phyloP scores from a whole-genome alignment of 768 basidiomycete genomes.

The Tricholoma matsutake region DNA sequence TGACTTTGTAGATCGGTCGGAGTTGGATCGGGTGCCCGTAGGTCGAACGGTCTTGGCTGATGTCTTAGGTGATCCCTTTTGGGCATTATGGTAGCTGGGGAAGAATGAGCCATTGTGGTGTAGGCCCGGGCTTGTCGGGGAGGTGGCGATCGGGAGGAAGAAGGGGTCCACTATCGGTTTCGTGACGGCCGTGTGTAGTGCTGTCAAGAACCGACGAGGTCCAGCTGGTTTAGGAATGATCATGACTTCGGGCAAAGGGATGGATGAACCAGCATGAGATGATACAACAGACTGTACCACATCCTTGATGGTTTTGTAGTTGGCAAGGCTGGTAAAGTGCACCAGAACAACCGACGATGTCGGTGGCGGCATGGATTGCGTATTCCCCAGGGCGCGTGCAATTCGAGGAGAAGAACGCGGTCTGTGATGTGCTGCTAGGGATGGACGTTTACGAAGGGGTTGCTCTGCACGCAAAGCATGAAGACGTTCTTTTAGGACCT shows the following conservation, averaged over 20 bases:
- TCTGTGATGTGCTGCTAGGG: slow-evolving; percentile 63
- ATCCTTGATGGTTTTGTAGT: slow-evolving; percentile 88
- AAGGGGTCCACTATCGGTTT: slow-evolving; percentile 88
- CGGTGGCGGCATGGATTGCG: slow-evolving; percentile 24
- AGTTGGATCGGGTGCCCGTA: slow-evolving; percentile 50
- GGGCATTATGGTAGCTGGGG: slow-evolving; percentile 30
- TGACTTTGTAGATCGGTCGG: slow-evolving; percentile 62
- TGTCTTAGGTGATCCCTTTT: slow-evolving; percentile 34
- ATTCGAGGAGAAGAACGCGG: slow-evolving; percentile 82
- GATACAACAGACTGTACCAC: slow-evolving; percentile 67
- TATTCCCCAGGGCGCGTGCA: slow-evolving; percentile 48
- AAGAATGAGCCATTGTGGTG: slow-evolving; percentile 41
- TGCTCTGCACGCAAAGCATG: slow-evolving; percentile 61
- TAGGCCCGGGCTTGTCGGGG: slow-evolving; percentile 75
- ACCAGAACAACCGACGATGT: slow-evolving; percentile 58
- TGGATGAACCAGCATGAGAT: slow-evolving; percentile 40
- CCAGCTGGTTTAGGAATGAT: slow-evolving; percentile 98
- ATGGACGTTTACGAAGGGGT: slow-evolving; percentile 60
- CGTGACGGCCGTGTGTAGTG: slow-evolving; percentile 85
- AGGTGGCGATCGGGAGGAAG: slow-evolving; percentile 93
- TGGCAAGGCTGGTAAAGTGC: slow-evolving; percentile 88
- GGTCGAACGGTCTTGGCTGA: slow-evolving; percentile 45
- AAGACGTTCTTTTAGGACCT: slow-evolving; percentile 73
- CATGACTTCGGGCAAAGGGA: slow-evolving; percentile 81
- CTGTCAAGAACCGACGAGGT: slow-evolving; percentile 88